A percentile compares a stretch with the other conserved stretches of the same genome.
Evolutionary conservation across 75 land plant species (phyloP).

Genomic region (Isoetes taiwanensis): DNA sequence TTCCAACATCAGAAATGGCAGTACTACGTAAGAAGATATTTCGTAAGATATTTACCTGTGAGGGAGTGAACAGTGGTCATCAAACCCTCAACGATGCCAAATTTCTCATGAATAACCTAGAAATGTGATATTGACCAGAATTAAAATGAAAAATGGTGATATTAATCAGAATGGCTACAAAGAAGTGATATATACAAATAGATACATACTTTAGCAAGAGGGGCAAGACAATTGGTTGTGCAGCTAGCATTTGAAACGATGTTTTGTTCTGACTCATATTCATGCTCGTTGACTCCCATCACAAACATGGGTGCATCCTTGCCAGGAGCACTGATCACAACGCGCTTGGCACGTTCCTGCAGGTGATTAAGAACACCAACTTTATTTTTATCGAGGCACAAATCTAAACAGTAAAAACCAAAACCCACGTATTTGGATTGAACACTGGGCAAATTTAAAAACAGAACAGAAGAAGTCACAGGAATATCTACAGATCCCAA

Average conservation of each 20-base stretch:
- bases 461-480: no score
- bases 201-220: constrained; percentile 8
- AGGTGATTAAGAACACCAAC: no score
- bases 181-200: no score
- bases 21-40: no score
- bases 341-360: constrained; percentile 15
- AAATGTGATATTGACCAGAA: constrained; percentile 1
- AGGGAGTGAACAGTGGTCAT: constrained; percentile 87
- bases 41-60: constrained; percentile 51
- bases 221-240: constrained; percentile 16
- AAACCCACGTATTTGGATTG: no score
- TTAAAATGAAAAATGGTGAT: neutral
- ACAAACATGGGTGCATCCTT: constrained; percentile 19
- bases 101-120: constrained; percentile 68
- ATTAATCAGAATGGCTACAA: neutral
- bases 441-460: no score
- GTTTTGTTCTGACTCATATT: constrained; percentile 7
- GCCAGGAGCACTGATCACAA: constrained; percentile 11
- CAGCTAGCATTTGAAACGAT: constrained; percentile 16
- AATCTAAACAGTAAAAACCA: no score
- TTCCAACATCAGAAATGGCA: no score
- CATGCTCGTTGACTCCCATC: constrained; percentile 14
- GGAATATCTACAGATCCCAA: no score
- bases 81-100: constrained; percentile 78
- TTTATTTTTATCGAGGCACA: no score